These are phyloP conservation scores for Pueraria montana DNA, from an alignment of 306 rosid genomes.

Conservation along the genomic window DNA sequence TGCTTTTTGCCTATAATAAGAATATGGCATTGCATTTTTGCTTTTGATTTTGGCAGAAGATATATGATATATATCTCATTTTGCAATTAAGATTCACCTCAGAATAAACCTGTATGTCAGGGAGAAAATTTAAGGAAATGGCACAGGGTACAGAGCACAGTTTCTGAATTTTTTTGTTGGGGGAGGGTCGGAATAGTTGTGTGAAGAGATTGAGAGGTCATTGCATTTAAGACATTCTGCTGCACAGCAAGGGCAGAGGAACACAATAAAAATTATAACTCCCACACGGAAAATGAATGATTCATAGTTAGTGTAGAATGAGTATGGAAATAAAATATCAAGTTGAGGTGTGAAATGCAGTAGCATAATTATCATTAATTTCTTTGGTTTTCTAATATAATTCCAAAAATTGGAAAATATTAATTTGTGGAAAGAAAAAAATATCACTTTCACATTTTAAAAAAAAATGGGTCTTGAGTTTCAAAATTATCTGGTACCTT, in stretches of 20 bases:
- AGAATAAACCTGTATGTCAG: constrained; percentile 58
- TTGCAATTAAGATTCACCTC: constrained; percentile 50
- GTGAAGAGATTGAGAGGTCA: constrained; percentile 61
- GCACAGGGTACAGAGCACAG: constrained; percentile 45
- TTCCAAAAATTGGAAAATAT: neutral
- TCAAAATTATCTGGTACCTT: neutral
- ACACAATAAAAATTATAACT: constrained; percentile 38
- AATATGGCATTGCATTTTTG: neutral
- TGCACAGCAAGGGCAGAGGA: constrained; percentile 45
- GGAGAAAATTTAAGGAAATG: constrained; percentile 50
- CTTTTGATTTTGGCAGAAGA: constrained; percentile 40
- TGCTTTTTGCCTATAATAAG: neutral
- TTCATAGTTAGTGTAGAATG: constrained; percentile 21
- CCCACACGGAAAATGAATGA: constrained; percentile 45
- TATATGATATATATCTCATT: neutral
- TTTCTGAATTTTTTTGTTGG: constrained; percentile 37
- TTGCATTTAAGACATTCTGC: constrained; percentile 65
- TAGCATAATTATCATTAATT: neutral
- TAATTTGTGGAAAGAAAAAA: neutral
- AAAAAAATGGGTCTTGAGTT: constrained; percentile 24
- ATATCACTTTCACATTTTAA: constrained; percentile 28
- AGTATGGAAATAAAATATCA: constrained; percentile 20
- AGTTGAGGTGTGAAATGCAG: constrained; percentile 18
- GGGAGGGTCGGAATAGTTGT: constrained; percentile 44
- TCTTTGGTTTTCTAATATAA: neutral